These are phyloP conservation scores for Purshia tridentata DNA, from an alignment of 306 rosid genomes.

Conservation along the genomic window DNA sequence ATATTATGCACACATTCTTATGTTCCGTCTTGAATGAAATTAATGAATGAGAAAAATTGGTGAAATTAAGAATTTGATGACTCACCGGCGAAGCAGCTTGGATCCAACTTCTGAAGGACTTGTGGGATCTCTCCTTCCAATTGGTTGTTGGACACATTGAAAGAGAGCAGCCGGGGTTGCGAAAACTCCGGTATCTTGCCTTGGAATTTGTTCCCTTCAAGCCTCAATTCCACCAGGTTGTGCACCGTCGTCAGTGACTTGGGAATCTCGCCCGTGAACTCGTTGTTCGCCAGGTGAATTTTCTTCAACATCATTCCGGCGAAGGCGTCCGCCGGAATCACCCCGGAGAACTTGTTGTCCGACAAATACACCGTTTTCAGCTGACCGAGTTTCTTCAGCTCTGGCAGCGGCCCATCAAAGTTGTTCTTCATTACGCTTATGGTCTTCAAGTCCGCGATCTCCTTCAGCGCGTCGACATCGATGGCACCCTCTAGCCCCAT, in stretches of 20 bases:
- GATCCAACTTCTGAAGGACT: conserved; percentile 19
- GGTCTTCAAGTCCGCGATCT: conserved; percentile 45
- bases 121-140: conserved; percentile 62
- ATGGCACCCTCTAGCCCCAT: conserved; percentile 62
- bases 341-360: conserved; percentile 59
- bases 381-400: conserved; percentile 31
- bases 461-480: conserved; percentile 41
- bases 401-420: conserved; percentile 53
- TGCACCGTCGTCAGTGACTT: conserved; percentile 39
- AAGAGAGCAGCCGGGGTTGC: conserved; percentile 16
- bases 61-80: neutral
- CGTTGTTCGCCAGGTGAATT: conserved; percentile 53
- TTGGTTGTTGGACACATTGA: conserved; percentile 53
- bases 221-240: conserved; percentile 51
- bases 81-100: conserved; percentile 58
- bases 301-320: conserved; percentile 65
- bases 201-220: conserved; percentile 57
- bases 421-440: conserved; percentile 60
- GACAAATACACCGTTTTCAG: conserved; percentile 61
- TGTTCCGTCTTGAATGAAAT: neutral
- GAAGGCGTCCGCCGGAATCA: conserved; percentile 43
- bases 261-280: conserved; percentile 60
- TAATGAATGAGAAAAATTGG: no score
- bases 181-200: conserved; percentile 55
- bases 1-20: no score